phyloP scores from a whole-genome alignment of 768 basidiomycete species.

The Phylloporus arenicola region DNA sequence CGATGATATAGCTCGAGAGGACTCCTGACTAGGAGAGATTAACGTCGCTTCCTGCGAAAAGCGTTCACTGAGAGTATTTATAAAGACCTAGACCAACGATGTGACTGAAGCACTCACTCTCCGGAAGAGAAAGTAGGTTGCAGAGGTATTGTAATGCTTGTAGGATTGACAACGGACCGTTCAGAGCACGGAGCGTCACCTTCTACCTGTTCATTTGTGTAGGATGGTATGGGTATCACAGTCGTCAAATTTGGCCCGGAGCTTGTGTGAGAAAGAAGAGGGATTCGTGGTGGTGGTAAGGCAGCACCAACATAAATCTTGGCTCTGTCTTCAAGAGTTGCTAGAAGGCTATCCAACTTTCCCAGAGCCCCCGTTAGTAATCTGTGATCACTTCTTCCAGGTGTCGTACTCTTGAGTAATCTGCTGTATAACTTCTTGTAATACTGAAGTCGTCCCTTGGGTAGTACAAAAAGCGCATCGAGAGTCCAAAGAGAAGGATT shows the following conservation, averaged over 20 bases:
- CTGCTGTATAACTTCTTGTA: conserved; percentile 87
- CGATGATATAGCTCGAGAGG: conserved; percentile 47
- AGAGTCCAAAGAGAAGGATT: conserved; percentile 66
- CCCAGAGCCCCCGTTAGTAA: conserved; percentile 76
- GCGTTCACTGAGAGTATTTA: conserved; percentile 41
- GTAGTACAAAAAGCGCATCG: conserved; percentile 83
- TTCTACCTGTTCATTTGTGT: conserved; percentile 1
- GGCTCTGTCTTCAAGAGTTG: conserved; percentile 56
- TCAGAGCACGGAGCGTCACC: conserved; percentile 14
- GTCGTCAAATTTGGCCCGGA: background rate
- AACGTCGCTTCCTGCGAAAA: conserved; percentile 55
- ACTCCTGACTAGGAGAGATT: conserved; percentile 48
- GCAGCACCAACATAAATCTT: conserved; percentile 28
- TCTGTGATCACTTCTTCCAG: conserved; percentile 82
- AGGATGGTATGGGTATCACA: background rate
- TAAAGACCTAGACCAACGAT: conserved; percentile 5
- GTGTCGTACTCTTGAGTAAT: conserved; percentile 78
- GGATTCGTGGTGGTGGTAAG: background rate
- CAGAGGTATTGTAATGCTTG: conserved; percentile 48
- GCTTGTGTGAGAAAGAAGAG: background rate
- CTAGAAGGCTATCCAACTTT: conserved; percentile 70
- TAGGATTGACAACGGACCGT: conserved; percentile 23
- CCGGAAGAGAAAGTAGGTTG: conserved; percentile 49
- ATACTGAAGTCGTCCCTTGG: conserved; percentile 79
- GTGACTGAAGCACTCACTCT: conserved; percentile 39